These are phyloP conservation scores for Mytilinidion resinicola DNA, from an alignment of 495 filamentous ascomycete species.

Conservation along the genomic window DNA sequence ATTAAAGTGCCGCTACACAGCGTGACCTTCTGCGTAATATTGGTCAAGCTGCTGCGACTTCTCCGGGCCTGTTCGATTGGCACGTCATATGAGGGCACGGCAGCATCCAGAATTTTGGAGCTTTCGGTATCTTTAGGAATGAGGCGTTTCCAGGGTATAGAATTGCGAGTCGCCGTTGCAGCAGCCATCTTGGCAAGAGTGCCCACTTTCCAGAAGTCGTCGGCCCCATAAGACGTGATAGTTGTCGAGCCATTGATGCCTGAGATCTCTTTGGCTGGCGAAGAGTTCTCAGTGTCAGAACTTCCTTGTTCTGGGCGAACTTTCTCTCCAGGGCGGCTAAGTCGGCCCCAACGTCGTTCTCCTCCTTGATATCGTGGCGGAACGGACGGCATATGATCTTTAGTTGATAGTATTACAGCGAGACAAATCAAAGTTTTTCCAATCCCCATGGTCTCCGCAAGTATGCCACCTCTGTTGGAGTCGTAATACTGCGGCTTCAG, in stretches of 20 bases:
- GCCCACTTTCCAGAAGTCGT: conserved; percentile 35
- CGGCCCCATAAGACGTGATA: no score
- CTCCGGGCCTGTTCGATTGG: conserved; percentile 38
- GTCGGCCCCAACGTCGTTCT: neutral
- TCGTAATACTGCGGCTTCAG: conserved; percentile 65
- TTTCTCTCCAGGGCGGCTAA: no score
- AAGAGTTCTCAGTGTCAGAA: no score
- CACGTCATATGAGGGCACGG: conserved; percentile 44
- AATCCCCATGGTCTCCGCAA: conserved; percentile 67
- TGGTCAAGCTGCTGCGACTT: conserved; percentile 33
- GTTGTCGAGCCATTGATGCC: no score
- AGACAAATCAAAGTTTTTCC: conserved; percentile 90
- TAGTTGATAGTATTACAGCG: conserved; percentile 74
- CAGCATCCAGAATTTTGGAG: conserved; percentile 46
- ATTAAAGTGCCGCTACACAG: conserved; percentile 65
- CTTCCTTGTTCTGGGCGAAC: no score
- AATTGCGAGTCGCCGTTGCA: conserved; percentile 55
- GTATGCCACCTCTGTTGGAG: conserved; percentile 67
- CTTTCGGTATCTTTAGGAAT: conserved; percentile 32
- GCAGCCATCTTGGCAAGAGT: conserved; percentile 67
- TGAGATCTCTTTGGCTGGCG: no score
- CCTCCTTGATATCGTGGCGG: conserved; percentile 54
- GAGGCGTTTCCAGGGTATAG: conserved; percentile 60
- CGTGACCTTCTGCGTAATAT: conserved; percentile 46
- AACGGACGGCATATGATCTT: conserved; percentile 57